Evolutionary conservation across 179 eudicot species (phyloP).

Genomic region (Vitellaria paradoxa): DNA sequence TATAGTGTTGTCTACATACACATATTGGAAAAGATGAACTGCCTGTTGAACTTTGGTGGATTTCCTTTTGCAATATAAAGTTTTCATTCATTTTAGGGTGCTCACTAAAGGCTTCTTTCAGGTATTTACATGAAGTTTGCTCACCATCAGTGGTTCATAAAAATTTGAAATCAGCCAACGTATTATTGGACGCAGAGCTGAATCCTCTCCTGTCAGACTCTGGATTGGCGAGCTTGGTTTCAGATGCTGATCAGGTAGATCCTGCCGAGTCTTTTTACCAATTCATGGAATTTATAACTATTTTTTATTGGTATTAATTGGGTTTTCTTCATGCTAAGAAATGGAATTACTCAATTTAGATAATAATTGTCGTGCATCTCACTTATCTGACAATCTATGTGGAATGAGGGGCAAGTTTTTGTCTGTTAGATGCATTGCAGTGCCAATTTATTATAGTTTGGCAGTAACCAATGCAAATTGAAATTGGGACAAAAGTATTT

Average conservation of each 20-base stretch:
- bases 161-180: conserved; percentile 86
- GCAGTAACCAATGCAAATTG: neutral
- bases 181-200: conserved; percentile 82
- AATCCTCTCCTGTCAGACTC: conserved; percentile 90
- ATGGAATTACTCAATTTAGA: neutral
- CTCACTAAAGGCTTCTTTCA: conserved; percentile 20
- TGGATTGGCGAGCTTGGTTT: conserved; percentile 18
- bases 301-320: too few species aligned
- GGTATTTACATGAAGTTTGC: conserved; percentile 98
- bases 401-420: neutral
- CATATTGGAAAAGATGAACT: neutral
- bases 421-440: neutral
- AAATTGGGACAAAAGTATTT: too few species aligned
- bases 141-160: conserved; percentile 90
- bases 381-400: neutral
- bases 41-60: neutral
- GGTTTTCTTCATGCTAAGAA: neutral
- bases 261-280: too few species aligned
- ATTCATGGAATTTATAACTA: too few species aligned
- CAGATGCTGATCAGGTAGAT: too few species aligned
- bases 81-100: too few species aligned
- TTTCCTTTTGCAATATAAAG: too few species aligned
- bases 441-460: neutral
- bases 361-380: neutral
- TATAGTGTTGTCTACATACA: too few species aligned